These are phyloP conservation scores for Mallotus repandus DNA, from an alignment of 441 rosid genomes.

Conservation along the genomic window DNA sequence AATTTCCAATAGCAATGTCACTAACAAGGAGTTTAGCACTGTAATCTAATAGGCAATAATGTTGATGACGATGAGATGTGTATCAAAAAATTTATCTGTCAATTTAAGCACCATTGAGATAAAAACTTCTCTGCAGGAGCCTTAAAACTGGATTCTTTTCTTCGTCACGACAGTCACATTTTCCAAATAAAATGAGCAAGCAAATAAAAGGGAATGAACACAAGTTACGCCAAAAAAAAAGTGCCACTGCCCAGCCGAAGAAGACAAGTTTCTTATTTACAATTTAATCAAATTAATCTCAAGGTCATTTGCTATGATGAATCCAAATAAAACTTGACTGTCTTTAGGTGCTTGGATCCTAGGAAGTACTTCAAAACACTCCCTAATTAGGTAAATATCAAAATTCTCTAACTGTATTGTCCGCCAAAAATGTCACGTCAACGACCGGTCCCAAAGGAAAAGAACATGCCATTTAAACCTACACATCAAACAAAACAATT, in stretches of 20 bases:
- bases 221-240: constrained; percentile 6
- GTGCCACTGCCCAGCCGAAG: constrained; percentile 11
- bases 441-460: constrained; percentile 9
- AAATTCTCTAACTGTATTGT: constrained; percentile 31
- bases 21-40: too few species aligned
- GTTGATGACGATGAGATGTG: background rate
- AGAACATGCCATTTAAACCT: constrained; percentile 28
- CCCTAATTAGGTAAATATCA: constrained; percentile 18
- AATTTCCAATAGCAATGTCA: background rate
- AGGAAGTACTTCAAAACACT: background rate
- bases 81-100: background rate
- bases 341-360: constrained; percentile 28
- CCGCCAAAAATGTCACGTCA: constrained; percentile 37
- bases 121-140: background rate
- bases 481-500: constrained; percentile 24
- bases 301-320: constrained; percentile 18
- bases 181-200: background rate
- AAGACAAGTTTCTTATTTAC: constrained; percentile 29
- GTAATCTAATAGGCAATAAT: too few species aligned
- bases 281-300: constrained; percentile 33
- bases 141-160: background rate
- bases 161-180: background rate
- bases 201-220: background rate
- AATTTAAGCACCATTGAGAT: background rate
- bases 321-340: constrained; percentile 10